Base-by-base conservation (phyloP, 371 early-diverging fungal species). In the Saksenaea oblongispora region DNA sequence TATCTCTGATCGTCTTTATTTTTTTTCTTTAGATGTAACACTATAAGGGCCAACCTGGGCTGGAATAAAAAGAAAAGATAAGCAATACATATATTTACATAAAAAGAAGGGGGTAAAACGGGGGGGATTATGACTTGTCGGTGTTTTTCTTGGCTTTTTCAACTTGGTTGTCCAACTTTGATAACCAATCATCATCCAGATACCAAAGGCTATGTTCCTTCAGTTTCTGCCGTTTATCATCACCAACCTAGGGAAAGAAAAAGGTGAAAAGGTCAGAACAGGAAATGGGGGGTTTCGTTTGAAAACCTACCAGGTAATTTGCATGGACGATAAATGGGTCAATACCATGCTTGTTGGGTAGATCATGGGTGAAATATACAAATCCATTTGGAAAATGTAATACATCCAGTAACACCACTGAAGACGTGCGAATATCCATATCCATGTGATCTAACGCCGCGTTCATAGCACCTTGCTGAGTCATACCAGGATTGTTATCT, bases 201-300 rank as follows among this genome's bases (percentile, higher is more conserved):
- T 70, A 74, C 74, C 74, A 74, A 34, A 69, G 51, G 8, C 64
- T 64, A 24, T 61, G 53, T 39, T 68, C 58, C 54, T 64, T 55
- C 4, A 74, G 60, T 34, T 59, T 42, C 5, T 65, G 22, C 56
- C 79, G 77, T 66, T 84, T 84, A 15, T 76, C 80, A 39, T 85
- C 83, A 34, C 79, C 83, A 67, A 72, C 57, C 73, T 72, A 64
- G 10, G 24, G 18, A 5, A 28, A 18, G 22, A 44, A 34, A 54
- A 35, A 14, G 11, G 59, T 37, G 27, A 55, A 31, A 34, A 22
- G n/a, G 26, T 5, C 41, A 17, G 18, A 9, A 17, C 18, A 9
- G 31, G 24, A 18, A 26, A 22, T 8, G 22, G 22, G 10, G n/a
- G 26, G 5, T 9, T 7, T 47, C 4, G 10, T n/a, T 7, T 0